phyloP scores from a whole-genome alignment of 2,329 filamentous ascomycete genomes.

The Phaeomoniella chlamydospora region DNA sequence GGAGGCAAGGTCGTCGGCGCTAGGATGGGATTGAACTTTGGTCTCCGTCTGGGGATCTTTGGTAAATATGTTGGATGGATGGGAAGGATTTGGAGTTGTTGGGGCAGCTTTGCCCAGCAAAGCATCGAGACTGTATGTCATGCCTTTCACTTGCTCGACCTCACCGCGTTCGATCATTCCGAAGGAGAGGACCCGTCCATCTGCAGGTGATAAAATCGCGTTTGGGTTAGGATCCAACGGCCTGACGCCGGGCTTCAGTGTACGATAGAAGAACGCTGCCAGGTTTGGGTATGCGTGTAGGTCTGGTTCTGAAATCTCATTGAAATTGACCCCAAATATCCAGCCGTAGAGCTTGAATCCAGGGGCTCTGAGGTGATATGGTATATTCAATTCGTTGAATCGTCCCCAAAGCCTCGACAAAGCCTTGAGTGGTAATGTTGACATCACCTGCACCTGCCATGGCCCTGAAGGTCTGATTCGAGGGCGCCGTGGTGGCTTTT shows the following conservation, averaged over 20 bases:
- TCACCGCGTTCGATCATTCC: conserved; percentile 84
- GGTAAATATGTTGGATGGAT: conserved; percentile 16
- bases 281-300: conserved; percentile 84
- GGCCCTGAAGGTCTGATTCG: conserved; percentile 70
- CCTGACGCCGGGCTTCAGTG: conserved; percentile 73
- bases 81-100: conserved; percentile 31
- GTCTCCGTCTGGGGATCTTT: conserved; percentile 17
- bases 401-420: conserved; percentile 78
- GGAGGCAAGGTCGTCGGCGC: conserved; percentile 53
- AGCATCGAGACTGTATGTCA: conserved; percentile 93
- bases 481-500: conserved; percentile 35
- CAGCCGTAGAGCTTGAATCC: conserved; percentile 86
- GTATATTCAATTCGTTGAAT: conserved; percentile 81
- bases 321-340: conserved; percentile 80
- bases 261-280: conserved; percentile 93
- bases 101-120: conserved; percentile 53
- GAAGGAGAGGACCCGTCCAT: conserved; percentile 83
- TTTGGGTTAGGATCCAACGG: conserved; percentile 71
- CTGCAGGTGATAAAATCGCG: conserved; percentile 73
- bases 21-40: conserved; percentile 17
- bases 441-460: conserved; percentile 92
- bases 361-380: conserved; percentile 73
- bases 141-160: conserved; percentile 96
- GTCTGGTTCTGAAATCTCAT: conserved; percentile 77
- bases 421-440: conserved; percentile 78